phyloP scores from a whole-genome alignment of 129 eudicot genomes.

The Lactuca sativa region DNA sequence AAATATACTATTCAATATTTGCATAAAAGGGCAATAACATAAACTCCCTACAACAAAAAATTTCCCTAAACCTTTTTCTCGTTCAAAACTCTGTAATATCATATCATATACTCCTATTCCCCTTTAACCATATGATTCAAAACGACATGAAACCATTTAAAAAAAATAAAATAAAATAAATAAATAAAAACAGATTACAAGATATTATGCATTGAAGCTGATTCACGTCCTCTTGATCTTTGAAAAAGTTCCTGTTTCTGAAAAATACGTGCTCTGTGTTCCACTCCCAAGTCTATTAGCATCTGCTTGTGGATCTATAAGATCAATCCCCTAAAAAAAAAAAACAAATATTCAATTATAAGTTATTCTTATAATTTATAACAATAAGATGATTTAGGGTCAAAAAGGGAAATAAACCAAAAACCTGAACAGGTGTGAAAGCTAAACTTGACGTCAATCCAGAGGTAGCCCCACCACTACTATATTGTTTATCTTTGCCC shows the following conservation, averaged over 20 bases:
- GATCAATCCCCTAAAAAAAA: constrained; percentile 78
- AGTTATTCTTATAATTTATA: too few relatives aligned
- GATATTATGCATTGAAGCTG: neutral
- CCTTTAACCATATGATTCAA: neutral
- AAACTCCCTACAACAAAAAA: neutral
- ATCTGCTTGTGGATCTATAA: constrained; percentile 87
- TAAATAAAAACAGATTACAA: neutral
- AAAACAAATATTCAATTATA: neutral
- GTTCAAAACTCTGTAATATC: neutral
- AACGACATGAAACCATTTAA: neutral
- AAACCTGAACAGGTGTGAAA: constrained; percentile 94
- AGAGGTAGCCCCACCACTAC: constrained; percentile 85
- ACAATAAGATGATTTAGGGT: neutral
- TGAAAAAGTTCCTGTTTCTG: constrained; percentile 95
- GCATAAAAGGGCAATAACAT: too few relatives aligned
- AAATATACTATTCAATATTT: too few relatives aligned
- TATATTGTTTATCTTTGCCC: constrained; percentile 72
- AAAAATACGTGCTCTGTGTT: constrained; percentile 91
- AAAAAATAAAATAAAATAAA: neutral
- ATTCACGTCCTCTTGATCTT: constrained; percentile 76
- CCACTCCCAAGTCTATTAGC: constrained; percentile 88
- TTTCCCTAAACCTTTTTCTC: neutral
- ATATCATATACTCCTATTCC: neutral
- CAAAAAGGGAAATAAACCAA: neutral
- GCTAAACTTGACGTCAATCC: constrained; percentile 94